Conservation (phyloP, 176 grass and related monocot genomes). For the Musa schizocarpa region DNA sequence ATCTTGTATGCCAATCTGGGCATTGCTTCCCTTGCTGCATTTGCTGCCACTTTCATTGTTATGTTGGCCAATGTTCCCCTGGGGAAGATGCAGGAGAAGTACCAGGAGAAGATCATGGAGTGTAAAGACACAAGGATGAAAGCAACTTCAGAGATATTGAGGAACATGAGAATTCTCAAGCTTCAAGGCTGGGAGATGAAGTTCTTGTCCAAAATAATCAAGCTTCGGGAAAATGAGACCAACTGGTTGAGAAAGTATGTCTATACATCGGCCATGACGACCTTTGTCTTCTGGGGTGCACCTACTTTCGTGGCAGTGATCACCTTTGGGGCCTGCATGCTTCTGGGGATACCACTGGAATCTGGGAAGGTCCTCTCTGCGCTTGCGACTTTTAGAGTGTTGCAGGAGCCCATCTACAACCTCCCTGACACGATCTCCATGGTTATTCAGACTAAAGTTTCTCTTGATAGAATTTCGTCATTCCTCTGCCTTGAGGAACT, state of each 20-base stretch:
- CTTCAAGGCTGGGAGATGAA: slow-evolving; percentile 53
- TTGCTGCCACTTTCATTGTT: slow-evolving; percentile 43
- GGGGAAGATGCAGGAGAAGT: slow-evolving; percentile 16
- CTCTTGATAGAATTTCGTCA: slow-evolving; percentile 41
- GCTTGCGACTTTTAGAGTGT: slow-evolving; percentile 57
- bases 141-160: slow-evolving; percentile 59
- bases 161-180: slow-evolving; percentile 89
- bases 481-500: slow-evolving; percentile 49
- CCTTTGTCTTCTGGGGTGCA: slow-evolving; percentile 41
- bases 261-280: slow-evolving; percentile 41
- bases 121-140: slow-evolving; percentile 70
- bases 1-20: slow-evolving; percentile 63
- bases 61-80: slow-evolving; percentile 76
- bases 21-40: slow-evolving; percentile 37
- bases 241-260: slow-evolving; percentile 71
- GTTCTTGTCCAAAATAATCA: slow-evolving; percentile 31
- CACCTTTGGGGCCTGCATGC: slow-evolving; percentile 31
- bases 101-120: slow-evolving; percentile 13
- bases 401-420: slow-evolving; percentile 57
- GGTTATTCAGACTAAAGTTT: slow-evolving; percentile 71
- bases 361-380: slow-evolving; percentile 60
- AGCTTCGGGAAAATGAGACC: slow-evolving; percentile 47
- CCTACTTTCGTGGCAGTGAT: slow-evolving; percentile 52
- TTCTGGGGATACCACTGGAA: slow-evolving; percentile 34
- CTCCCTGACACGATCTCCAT: slow-evolving; percentile 57